These are phyloP conservation scores for Aquilaria agallochum DNA, from an alignment of 441 rosid species.

Conservation along the genomic window DNA sequence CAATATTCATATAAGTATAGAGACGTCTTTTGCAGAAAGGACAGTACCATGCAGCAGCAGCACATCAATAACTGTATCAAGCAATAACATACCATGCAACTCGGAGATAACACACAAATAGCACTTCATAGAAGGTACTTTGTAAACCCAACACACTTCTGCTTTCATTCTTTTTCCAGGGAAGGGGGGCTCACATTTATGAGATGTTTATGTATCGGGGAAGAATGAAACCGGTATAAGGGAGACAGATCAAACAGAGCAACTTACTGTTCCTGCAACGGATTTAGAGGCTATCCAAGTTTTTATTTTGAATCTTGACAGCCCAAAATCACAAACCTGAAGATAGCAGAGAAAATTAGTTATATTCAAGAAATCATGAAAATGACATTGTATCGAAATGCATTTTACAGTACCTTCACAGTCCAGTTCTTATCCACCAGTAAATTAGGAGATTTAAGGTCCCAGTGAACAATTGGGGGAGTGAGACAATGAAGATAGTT, in stretches of 20 bases:
- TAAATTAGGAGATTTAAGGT: constrained; percentile 91
- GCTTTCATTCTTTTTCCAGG: background rate
- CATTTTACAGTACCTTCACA: constrained; percentile 54
- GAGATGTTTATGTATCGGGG: background rate
- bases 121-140: too few relatives aligned
- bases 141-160: too few relatives aligned
- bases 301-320: constrained; percentile 91
- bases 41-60: too few relatives aligned
- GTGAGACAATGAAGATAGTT: constrained; percentile 89
- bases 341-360: constrained; percentile 6
- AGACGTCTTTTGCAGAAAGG: too few relatives aligned
- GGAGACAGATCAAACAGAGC: background rate
- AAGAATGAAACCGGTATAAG: too few relatives aligned
- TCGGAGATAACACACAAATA: constrained; percentile 6
- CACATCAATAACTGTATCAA: too few relatives aligned
- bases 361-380: background rate
- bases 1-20: constrained; percentile 11
- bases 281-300: constrained; percentile 94
- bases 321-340: constrained; percentile 95
- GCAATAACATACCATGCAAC: constrained; percentile 10
- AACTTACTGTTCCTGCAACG: constrained; percentile 94
- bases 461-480: constrained; percentile 98
- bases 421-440: constrained; percentile 97
- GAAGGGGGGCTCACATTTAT: constrained; percentile 4
- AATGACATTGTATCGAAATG: background rate